phyloP scores from a whole-genome alignment of 441 rosid genomes.

The Jatropha multifida region DNA sequence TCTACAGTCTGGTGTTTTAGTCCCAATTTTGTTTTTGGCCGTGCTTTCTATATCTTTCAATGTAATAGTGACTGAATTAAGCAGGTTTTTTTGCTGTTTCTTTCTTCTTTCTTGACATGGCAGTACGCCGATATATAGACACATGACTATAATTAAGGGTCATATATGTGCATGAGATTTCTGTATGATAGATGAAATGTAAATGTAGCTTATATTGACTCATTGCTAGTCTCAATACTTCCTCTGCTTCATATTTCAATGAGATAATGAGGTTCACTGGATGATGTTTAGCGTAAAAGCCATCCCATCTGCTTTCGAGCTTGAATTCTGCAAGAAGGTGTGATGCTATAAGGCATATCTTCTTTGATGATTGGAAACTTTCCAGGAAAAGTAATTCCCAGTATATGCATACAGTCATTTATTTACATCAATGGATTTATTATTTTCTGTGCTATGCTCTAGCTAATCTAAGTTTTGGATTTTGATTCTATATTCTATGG shows the following conservation, averaged over 20 bases:
- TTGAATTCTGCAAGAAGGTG: neutral
- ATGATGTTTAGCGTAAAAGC: neutral
- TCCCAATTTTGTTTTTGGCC: neutral
- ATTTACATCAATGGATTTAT: neutral
- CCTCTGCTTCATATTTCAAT: neutral
- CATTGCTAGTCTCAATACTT: neutral
- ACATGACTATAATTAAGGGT: too few relatives aligned
- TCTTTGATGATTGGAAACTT: neutral
- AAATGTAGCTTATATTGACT: neutral
- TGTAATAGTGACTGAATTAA: neutral
- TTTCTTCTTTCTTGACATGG: constrained; percentile 5
- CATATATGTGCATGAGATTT: neutral
- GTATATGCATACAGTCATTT: neutral
- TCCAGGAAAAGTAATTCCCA: constrained; percentile 1
- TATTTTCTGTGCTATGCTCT: neutral
- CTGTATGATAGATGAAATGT: neutral
- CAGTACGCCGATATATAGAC: neutral
- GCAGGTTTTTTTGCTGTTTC: neutral
- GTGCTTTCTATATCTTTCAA: neutral
- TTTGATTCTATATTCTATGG: neutral
- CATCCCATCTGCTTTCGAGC: neutral
- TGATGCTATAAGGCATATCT: too few relatives aligned
- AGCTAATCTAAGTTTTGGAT: neutral
- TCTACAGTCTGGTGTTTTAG: too few relatives aligned
- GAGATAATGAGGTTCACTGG: neutral